Percentiles rank a stretch among this genome's conserved stretches.
Conservation (phyloP, 2,329 filamentous ascomycete species). For the Monosporascus cannonballus region DNA sequence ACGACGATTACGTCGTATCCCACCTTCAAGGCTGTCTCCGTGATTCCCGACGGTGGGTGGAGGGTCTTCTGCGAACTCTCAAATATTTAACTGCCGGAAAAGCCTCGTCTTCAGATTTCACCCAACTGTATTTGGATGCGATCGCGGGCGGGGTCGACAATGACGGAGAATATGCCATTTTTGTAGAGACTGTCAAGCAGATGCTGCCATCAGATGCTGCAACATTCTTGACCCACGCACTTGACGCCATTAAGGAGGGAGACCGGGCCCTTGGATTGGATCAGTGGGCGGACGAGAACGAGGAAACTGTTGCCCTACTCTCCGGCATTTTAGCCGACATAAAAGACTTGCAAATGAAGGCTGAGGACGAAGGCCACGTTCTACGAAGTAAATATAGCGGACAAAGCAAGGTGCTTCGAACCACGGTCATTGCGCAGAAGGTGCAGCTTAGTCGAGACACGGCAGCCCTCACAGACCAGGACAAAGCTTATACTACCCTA, state of each 20-base stretch:
- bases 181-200: slow-evolving; percentile 54
- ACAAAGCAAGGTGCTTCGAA: slow-evolving; percentile 63
- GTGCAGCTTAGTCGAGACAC: slow-evolving; percentile 74
- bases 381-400: slow-evolving; percentile 72
- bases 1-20: slow-evolving; percentile 47
- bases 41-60: slow-evolving; percentile 32
- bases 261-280: slow-evolving; percentile 31
- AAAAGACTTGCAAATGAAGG: slow-evolving; percentile 36
- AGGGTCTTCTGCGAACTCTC: slow-evolving; percentile 41
- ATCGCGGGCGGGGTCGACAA: slow-evolving; percentile 48
- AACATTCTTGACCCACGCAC: slow-evolving; percentile 35
- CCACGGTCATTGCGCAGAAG: slow-evolving; percentile 75
- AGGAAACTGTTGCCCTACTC: slow-evolving; percentile 29
- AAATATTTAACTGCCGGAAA: slow-evolving; percentile 36
- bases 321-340: slow-evolving; percentile 39
- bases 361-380: slow-evolving; percentile 38
- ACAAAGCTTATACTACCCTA: slow-evolving; percentile 62
- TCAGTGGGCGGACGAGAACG: slow-evolving; percentile 25
- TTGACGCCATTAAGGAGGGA: slow-evolving; percentile 31
- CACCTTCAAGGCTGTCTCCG: slow-evolving; percentile 28
- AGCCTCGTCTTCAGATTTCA: slow-evolving; percentile 31
- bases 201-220: slow-evolving; percentile 47
- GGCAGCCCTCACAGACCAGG: slow-evolving; percentile 62
- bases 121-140: slow-evolving; percentile 54
- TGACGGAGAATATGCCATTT: slow-evolving; percentile 44